Evolutionary conservation across 148 eudicot species (phyloP), one percentile per base, ranked within the genome.

Genomic region (Vaccinium macrocarpon): DNA sequence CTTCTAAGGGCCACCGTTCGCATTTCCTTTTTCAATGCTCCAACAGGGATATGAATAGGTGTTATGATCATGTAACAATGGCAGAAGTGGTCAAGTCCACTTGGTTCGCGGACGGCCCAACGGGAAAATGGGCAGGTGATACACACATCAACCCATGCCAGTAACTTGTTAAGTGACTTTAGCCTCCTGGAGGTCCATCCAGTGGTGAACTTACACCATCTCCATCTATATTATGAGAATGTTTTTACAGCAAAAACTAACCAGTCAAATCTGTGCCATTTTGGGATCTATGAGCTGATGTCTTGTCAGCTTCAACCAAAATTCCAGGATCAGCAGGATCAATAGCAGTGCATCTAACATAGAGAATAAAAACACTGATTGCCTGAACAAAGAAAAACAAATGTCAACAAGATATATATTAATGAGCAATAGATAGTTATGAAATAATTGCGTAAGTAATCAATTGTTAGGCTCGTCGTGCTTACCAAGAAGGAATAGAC

Each of bases 311-410:
- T 88, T 90, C 97, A 85, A 94, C 81, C 27, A 95, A 88, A 86
- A 95, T 93, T 76, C 98, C 98, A 79, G 98, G 98, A 89, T 96
- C 98, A 86, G 98, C 98, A 88, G 98, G 98, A 90, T 96, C 94
- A 87, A 96, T 96, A 81, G 93, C 98, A 23, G 98, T 94, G 90
- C 98, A 92, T 88, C 98, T 90, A 59, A 93, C 93, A 84, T 96
- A 96, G 51, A 96, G 95, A 61, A 92, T 88, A 49, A 94, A 89
- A 77, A 94, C 98, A 79, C 88, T 84, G 50, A 96, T 84, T 68
- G 92, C 98, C 98, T 96, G 89, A 80, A 90, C 55, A 72, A 19
- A 83, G 8, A 35, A 81, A 81, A 82, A 81, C 21, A 15, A 68
- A 70, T 50, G 8, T 53, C 56, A 79, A 86, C 55, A 75, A 81